These are phyloP conservation scores for Fusarium sp. DNA, from an alignment of 2,329 filamentous ascomycete species.

Conservation along the genomic window DNA sequence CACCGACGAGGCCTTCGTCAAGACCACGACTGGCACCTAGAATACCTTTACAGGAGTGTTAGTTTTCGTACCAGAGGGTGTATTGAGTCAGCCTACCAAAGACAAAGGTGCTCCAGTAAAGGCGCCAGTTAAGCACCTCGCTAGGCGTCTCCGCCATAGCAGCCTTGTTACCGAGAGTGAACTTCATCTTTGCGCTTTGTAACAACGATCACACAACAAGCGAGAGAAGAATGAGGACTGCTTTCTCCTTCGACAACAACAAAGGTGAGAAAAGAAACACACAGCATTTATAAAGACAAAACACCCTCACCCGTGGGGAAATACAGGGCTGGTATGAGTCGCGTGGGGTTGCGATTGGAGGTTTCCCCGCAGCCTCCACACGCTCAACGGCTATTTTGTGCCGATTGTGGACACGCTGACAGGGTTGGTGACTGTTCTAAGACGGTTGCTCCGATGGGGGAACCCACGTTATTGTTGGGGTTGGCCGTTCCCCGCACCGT, in stretches of 20 bases:
- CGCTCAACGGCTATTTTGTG: constrained; percentile 12
- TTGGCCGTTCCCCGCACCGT: not conserved
- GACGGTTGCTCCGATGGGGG: no score
- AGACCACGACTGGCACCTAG: constrained; percentile 27
- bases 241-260: no score
- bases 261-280: no score
- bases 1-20: constrained; percentile 72
- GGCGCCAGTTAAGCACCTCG: constrained; percentile 25
- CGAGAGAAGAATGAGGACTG: no score
- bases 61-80: not conserved
- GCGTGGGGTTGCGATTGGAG: not conserved
- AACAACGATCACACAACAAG: no score
- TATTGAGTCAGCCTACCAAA: not conserved
- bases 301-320: not conserved
- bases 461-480: not conserved
- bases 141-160: constrained; percentile 29
- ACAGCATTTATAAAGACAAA: no score
- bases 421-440: not conserved
- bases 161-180: constrained; percentile 23
- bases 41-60: not conserved
- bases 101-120: constrained; percentile 31
- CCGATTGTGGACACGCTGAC: constrained; percentile 19
- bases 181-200: constrained; percentile 19
- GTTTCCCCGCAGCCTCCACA: constrained; percentile 11
- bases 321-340: not conserved